Conservation (phyloP, 2,329 filamentous ascomycete genomes). For the Ampelomyces quisqualis region DNA sequence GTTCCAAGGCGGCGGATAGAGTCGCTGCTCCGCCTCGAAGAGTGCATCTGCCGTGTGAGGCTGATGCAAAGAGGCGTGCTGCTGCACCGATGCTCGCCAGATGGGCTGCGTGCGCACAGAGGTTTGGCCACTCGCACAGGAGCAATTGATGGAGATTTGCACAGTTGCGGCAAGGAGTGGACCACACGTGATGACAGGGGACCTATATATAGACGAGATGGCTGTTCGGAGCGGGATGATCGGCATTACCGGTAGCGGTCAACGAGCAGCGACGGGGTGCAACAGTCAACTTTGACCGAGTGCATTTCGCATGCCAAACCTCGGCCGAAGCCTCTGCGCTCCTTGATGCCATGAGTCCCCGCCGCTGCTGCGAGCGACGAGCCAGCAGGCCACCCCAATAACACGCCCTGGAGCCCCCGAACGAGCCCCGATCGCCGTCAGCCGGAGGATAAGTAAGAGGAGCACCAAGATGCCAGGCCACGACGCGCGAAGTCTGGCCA, state of each 20-base stretch:
- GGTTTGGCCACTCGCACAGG: neutral
- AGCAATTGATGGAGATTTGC: slow-evolving; percentile 1
- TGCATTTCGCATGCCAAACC: neutral
- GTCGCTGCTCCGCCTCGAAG: slow-evolving; percentile 1
- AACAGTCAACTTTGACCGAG: no score
- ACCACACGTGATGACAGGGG: slow-evolving; percentile 5
- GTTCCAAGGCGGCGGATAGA: slow-evolving; percentile 1
- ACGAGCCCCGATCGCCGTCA: neutral
- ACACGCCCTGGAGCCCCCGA: neutral
- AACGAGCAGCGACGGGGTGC: no score
- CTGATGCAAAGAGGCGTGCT: slow-evolving; percentile 1
- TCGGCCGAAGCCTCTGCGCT: neutral
- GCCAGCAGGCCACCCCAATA: slow-evolving; percentile 2
- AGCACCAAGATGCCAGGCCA: no score
- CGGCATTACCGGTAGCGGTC: slow-evolving; percentile 7
- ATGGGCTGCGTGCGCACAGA: neutral
- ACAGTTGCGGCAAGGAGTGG: neutral
- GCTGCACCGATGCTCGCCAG: neutral
- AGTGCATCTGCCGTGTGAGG: slow-evolving; percentile 3
- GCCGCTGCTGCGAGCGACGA: slow-evolving; percentile 1
- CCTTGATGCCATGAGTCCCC: slow-evolving; percentile 5
- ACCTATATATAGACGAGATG: slow-evolving; percentile 4
- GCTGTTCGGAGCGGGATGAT: neutral
- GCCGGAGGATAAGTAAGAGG: slow-evolving; percentile 6
- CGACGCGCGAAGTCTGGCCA: slow-evolving; percentile 19